Percentiles rank a stretch among this genome's conserved stretches.
Evolutionary conservation across 2,329 filamentous ascomycete genomes (phyloP).

Genomic region (Venturia carpophila): DNA sequence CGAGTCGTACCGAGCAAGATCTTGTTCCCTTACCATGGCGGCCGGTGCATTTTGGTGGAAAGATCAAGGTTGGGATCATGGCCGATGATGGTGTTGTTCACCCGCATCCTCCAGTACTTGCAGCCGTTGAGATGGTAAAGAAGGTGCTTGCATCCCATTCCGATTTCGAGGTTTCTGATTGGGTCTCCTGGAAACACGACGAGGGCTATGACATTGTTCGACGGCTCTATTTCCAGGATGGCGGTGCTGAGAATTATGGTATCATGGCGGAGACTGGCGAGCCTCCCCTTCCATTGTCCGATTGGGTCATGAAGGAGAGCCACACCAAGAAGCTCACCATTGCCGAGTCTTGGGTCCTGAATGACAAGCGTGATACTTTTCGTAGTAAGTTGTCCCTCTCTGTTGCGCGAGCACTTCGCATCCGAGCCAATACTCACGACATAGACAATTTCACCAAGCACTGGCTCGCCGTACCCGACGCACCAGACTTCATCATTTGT

Average conservation of each 20-base stretch:
- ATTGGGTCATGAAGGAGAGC: slow-evolving; percentile 52
- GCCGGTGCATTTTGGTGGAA: slow-evolving; percentile 31
- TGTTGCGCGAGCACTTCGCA: too few species aligned
- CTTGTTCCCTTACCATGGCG: slow-evolving; percentile 49
- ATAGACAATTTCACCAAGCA: background rate
- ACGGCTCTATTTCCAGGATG: slow-evolving; percentile 52
- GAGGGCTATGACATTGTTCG: slow-evolving; percentile 41
- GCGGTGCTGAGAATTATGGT: slow-evolving; percentile 45
- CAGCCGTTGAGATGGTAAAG: slow-evolving; percentile 45
- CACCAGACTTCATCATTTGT: background rate
- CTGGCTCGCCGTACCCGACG: slow-evolving; percentile 19
- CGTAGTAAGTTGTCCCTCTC: background rate
- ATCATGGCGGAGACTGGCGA: slow-evolving; percentile 49
- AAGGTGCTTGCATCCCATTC: slow-evolving; percentile 22
- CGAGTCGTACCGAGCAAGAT: slow-evolving; percentile 47
- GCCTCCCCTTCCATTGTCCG: slow-evolving; percentile 49
- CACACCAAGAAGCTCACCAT: slow-evolving; percentile 23
- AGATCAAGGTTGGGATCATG: slow-evolving; percentile 52
- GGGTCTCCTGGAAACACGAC: slow-evolving; percentile 41
- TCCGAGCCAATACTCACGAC: background rate
- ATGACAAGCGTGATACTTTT: background rate
- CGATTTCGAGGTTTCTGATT: slow-evolving; percentile 47
- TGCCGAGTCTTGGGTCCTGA: background rate
- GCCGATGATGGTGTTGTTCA: slow-evolving; percentile 57
- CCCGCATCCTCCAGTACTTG: slow-evolving; percentile 57